Conservation (phyloP, 1,284 basidiomycete genomes). For the Apiotrichum gracile region DNA sequence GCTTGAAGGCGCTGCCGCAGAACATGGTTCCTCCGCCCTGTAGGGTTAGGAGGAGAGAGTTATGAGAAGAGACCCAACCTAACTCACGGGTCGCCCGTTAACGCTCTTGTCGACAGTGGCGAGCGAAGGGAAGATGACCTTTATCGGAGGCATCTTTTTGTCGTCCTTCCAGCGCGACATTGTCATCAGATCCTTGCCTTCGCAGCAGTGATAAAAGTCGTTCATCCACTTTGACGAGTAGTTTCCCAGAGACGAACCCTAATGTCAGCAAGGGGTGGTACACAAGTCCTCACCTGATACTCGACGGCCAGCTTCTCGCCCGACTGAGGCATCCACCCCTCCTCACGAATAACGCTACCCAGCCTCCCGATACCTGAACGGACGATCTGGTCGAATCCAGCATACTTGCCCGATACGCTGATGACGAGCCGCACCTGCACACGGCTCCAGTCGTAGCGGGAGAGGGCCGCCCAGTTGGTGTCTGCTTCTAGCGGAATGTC, state of each 20-base stretch:
- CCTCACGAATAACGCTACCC: constrained; percentile 28
- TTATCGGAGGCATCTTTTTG: constrained; percentile 28
- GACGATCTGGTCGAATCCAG: constrained; percentile 27
- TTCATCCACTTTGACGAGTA: constrained; percentile 40
- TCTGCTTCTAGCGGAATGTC: constrained; percentile 22
- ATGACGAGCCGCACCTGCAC: constrained; percentile 42
- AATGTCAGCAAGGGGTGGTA: no score
- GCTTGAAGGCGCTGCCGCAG: constrained; percentile 29
- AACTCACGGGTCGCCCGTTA: constrained; percentile 26
- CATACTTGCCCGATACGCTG: constrained; percentile 37
- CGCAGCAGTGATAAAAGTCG: constrained; percentile 33
- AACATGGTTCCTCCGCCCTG: constrained; percentile 47
- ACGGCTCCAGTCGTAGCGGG: constrained; percentile 39
- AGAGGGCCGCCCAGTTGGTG: constrained; percentile 19
- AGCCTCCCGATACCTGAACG: constrained; percentile 35
- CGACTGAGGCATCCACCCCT: constrained; percentile 32
- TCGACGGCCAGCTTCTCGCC: constrained; percentile 37
- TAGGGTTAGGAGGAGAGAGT: no score
- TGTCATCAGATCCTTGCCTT: constrained; percentile 22
- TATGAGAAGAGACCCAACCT: neutral
- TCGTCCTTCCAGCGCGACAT: neutral
- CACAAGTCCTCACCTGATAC: constrained; percentile 44
- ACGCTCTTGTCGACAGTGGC: constrained; percentile 36
- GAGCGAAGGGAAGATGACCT: constrained; percentile 41
- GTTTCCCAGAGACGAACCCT: constrained; percentile 43